Evolutionary conservation across 2,329 filamentous ascomycete species (phyloP), one percentile per base, ranked within the genome.

Genomic region (Aureobasidium sp.): DNA sequence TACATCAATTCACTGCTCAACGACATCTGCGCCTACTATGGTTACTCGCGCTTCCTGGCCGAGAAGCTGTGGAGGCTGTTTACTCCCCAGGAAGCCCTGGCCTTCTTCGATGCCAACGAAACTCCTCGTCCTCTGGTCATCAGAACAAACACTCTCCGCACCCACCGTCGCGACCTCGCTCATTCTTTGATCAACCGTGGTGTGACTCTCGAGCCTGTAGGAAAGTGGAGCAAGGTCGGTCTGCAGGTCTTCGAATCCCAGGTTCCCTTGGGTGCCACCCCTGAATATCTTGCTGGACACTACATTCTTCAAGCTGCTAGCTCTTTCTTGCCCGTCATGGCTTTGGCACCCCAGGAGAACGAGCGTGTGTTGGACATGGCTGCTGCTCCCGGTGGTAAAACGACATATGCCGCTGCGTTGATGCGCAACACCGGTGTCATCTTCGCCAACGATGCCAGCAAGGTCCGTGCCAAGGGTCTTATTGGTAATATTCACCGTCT

Each of bases 71-170:
- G 90, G 74, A 85, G 86, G 65, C 82, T 98, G 6, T 97, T 98
- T 73, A 83, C 90, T 1, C 88, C 93, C 0, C 84, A 86, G 62
- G 93, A 98, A 73, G 93, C 93, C 0, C 94, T 97, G 62, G 90
- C 90, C 52, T 98, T 98, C 73, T 97, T 98, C 74, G 93, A 98
- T 73, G 91, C 91, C 63, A 98, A 98, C 82, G 93, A 98, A 73
- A 90, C 88, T 24, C 83, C 90, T 12, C 83, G 93, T 48, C 93
- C 93, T 3, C 84, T 98, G 55, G 93, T 98, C 60, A 94, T 98
- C 67, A 85, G 93, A 65, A 97, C 93, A 58, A 98, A 98, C 72
- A 98, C 91, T 7, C 80, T 98, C 55, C 86, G 89, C 62, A 85
- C 83, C 14, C 81, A 84, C 63, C 75, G 83, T 60, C 73, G 83